A percentile compares a stretch with the other conserved stretches of the same genome.
These are phyloP conservation scores for Starmerella tilneyi DNA, from an alignment of 805 yeast genomes.

Conservation along the genomic window DNA sequence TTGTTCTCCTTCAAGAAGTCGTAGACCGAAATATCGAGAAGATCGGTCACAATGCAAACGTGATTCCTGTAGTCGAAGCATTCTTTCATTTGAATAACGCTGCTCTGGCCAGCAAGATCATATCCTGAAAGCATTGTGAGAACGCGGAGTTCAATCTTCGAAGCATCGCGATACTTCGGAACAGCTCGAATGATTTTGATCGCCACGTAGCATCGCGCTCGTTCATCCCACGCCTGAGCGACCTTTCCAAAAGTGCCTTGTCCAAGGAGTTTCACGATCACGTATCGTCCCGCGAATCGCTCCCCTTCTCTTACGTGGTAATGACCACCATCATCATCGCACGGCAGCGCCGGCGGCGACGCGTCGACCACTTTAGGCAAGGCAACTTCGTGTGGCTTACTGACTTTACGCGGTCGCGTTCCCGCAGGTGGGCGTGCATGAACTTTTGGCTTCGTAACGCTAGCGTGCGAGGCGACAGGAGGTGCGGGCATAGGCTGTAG, in stretches of 20 bases:
- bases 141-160: slow-evolving; percentile 81
- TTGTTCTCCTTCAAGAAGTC: slow-evolving; percentile 81
- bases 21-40: slow-evolving; percentile 72
- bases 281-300: slow-evolving; percentile 52
- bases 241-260: slow-evolving; percentile 93
- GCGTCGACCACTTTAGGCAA: slow-evolving; percentile 24
- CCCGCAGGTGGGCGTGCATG: not conserved
- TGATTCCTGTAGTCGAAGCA: slow-evolving; percentile 90
- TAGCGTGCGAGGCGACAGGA: not conserved
- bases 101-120: slow-evolving; percentile 57
- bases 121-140: slow-evolving; percentile 59
- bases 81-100: slow-evolving; percentile 77
- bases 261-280: slow-evolving; percentile 60
- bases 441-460: not conserved
- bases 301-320: slow-evolving; percentile 31
- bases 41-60: slow-evolving; percentile 85
- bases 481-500: not conserved
- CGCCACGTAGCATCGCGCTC: slow-evolving; percentile 57
- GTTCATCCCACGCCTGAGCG: slow-evolving; percentile 64
- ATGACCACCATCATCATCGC: slow-evolving; percentile 30
- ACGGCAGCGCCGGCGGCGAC: slow-evolving; percentile 14
- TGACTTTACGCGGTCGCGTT: slow-evolving; percentile 9
- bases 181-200: slow-evolving; percentile 86
- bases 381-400: slow-evolving; percentile 24
- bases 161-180: slow-evolving; percentile 90